phyloP scores from a whole-genome alignment of 2,329 filamentous ascomycete species.

The Cytospora chrysosperma region DNA sequence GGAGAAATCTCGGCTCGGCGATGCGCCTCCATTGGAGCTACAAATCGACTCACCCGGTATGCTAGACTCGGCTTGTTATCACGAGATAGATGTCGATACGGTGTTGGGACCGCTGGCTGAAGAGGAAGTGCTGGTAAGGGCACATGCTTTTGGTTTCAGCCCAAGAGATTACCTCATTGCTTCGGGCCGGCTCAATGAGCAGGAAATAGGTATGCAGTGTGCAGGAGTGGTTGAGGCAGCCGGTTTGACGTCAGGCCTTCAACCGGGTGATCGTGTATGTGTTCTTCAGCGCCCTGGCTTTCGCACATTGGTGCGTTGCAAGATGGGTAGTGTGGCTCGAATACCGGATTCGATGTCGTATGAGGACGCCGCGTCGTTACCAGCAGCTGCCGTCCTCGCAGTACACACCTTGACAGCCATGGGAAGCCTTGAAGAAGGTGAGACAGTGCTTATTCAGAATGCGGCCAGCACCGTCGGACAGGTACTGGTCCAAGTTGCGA shows the following conservation, averaged over 20 bases:
- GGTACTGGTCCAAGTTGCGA: neutral
- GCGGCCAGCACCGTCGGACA: neutral
- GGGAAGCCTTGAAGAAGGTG: neutral
- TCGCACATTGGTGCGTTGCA: conserved; percentile 6
- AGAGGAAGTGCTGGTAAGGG: conserved; percentile 27
- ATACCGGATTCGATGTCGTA: neutral
- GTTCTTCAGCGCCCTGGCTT: neutral
- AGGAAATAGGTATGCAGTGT: conserved; percentile 34
- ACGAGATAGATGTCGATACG: conserved; percentile 3
- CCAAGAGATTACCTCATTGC: conserved; percentile 38
- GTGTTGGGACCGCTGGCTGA: conserved; percentile 16
- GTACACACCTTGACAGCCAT: neutral
- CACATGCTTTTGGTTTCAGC: conserved; percentile 30
- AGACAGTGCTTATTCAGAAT: neutral
- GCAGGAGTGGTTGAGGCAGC: conserved; percentile 33
- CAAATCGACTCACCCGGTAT: conserved; percentile 8
- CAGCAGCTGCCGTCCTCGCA: neutral
- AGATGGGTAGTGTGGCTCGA: neutral
- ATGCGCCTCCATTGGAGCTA: neutral
- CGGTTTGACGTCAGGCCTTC: conserved; percentile 29
- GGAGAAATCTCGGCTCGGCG: neutral
- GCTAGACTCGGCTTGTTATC: conserved; percentile 11
- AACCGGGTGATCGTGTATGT: conserved; percentile 30
- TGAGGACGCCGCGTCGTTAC: neutral
- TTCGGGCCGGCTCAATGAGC: conserved; percentile 32